Percentiles rank a stretch among this genome's conserved stretches.
These are phyloP conservation scores for Citrus trifoliata DNA, from an alignment of 345 rosid species.

Conservation along the genomic window DNA sequence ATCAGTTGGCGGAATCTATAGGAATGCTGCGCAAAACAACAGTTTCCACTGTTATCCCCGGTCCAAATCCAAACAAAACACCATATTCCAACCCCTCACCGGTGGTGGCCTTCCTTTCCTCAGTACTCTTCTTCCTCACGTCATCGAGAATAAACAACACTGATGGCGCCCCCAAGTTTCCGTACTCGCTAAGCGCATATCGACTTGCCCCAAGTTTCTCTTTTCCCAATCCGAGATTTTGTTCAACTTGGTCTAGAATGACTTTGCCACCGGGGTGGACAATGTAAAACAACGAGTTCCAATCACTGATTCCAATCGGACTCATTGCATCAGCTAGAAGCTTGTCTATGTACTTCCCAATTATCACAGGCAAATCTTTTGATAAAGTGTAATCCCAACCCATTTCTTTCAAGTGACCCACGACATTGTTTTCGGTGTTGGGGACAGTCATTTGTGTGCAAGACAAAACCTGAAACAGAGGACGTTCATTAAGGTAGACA, in stretches of 20 bases:
- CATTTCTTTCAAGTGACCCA: neutral
- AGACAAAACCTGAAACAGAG: neutral
- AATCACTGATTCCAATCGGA: neutral
- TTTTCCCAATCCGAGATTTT: neutral
- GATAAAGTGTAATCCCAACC: neutral
- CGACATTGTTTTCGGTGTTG: neutral
- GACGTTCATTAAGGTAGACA: neutral
- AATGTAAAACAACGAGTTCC: neutral
- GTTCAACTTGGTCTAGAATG: neutral
- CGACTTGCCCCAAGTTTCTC: neutral
- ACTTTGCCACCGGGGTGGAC: neutral
- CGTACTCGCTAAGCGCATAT: neutral
- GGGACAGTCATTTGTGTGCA: neutral
- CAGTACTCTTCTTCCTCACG: neutral
- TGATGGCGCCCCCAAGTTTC: neutral
- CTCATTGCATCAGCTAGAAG: neutral
- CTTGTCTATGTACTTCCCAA: neutral
- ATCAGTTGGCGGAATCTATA: neutral
- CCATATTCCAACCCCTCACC: constrained; percentile 10
- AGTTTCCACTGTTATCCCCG: neutral
- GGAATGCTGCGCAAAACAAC: neutral
- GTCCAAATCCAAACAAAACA: constrained; percentile 1
- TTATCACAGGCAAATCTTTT: neutral
- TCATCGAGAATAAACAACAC: constrained; percentile 4
- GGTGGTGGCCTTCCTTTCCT: neutral